phyloP scores from a whole-genome alignment of 352 stramenopile species.

The Plasmopara muralis region DNA sequence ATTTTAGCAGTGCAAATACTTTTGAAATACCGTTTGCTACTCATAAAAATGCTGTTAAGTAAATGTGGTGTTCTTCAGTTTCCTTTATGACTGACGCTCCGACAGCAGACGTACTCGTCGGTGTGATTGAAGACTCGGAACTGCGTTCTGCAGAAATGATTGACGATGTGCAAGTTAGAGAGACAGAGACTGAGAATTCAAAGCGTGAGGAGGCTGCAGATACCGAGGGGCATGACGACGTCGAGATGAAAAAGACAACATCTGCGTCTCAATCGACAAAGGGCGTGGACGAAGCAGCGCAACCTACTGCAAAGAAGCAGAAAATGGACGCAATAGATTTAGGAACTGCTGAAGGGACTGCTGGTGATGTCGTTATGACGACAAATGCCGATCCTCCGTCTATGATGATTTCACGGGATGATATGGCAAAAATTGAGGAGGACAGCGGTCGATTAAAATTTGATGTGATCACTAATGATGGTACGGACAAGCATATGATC shows the following conservation, averaged over 20 bases:
- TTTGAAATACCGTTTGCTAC: too few relatives aligned
- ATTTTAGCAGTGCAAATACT: too few relatives aligned
- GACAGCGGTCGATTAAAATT: constrained; percentile 75
- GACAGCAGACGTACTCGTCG: too few relatives aligned
- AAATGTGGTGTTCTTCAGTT: too few relatives aligned
- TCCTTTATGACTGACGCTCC: too few relatives aligned
- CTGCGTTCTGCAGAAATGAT: background rate
- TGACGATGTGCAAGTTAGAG: background rate
- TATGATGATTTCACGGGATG: constrained; percentile 72
- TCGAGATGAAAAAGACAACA: constrained; percentile 10
- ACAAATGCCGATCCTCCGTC: constrained; percentile 20
- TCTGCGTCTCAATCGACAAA: constrained; percentile 10
- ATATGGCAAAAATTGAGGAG: constrained; percentile 86
- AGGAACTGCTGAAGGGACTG: constrained; percentile 7
- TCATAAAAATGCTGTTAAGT: too few relatives aligned
- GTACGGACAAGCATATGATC: constrained; percentile 77
- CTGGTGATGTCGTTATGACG: constrained; percentile 2
- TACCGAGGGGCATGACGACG: constrained; percentile 5
- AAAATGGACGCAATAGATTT: constrained; percentile 20
- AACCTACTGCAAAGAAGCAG: constrained; percentile 33
- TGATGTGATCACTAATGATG: constrained; percentile 89
- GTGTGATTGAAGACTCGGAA: background rate
- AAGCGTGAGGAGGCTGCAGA: constrained; percentile 9
- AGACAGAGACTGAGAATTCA: background rate
- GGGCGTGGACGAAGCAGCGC: background rate